Percentiles rank a stretch among this genome's conserved stretches.
These are phyloP conservation scores for Myriosclerotinia curreyana DNA, from an alignment of 2,329 filamentous ascomycete species.

Conservation along the genomic window DNA sequence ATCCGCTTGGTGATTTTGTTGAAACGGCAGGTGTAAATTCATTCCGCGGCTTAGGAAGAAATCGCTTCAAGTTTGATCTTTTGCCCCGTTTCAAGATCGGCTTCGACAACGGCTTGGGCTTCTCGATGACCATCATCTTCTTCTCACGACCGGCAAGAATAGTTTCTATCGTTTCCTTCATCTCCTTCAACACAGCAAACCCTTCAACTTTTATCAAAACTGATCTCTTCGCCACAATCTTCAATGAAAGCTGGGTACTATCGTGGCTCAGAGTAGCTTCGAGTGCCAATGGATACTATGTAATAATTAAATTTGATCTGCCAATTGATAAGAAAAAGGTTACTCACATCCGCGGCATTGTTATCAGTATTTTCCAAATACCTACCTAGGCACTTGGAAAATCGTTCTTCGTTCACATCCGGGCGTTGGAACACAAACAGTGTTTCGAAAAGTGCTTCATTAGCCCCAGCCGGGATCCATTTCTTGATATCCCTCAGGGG, in stretches of 20 bases:
- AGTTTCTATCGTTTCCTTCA: slow-evolving; percentile 38
- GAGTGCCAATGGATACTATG: slow-evolving; percentile 62
- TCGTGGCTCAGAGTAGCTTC: slow-evolving; percentile 60
- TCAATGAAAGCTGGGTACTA: slow-evolving; percentile 50
- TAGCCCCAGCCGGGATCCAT: slow-evolving; percentile 58
- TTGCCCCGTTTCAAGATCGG: too few species aligned
- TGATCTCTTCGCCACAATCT: slow-evolving; percentile 56
- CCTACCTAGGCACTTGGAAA: slow-evolving; percentile 51
- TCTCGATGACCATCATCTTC: too few species aligned
- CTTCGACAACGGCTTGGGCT: too few species aligned
- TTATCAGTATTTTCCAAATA: slow-evolving; percentile 49
- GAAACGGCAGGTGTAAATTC: slow-evolving; percentile 44
- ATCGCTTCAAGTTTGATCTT: too few species aligned
- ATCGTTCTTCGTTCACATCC: slow-evolving; percentile 30
- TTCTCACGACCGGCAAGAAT: slow-evolving; percentile 6
- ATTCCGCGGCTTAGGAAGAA: not conserved
- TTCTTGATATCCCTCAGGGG: slow-evolving; percentile 77
- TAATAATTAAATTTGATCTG: slow-evolving; percentile 25
- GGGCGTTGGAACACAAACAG: slow-evolving; percentile 77
- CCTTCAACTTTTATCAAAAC: slow-evolving; percentile 41
- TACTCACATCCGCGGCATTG: slow-evolving; percentile 42
- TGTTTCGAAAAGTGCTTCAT: slow-evolving; percentile 68
- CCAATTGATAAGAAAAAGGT: slow-evolving; percentile 5
- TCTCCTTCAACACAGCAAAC: slow-evolving; percentile 43
- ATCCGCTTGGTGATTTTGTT: slow-evolving; percentile 42